These are phyloP conservation scores for Oleoguttula mirabilis DNA, from an alignment of 495 filamentous ascomycete genomes.

Conservation along the genomic window DNA sequence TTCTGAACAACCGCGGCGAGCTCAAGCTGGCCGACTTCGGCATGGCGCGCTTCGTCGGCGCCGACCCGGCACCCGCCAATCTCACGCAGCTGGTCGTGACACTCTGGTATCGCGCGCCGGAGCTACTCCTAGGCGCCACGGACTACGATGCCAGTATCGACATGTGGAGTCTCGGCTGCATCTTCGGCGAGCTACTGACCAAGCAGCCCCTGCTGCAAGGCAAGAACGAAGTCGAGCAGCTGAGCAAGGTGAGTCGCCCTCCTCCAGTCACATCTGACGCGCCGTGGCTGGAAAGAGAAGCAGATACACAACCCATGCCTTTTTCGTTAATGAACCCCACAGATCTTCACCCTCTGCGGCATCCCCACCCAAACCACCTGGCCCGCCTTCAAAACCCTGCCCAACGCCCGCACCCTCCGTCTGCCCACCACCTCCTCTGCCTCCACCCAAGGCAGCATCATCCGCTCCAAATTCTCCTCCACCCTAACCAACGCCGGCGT, in stretches of 20 bases:
- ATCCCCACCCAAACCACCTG: constrained; percentile 77
- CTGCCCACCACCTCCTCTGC: constrained; percentile 41
- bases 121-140: constrained; percentile 72
- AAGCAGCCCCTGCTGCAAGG: constrained; percentile 80
- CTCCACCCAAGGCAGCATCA: constrained; percentile 17
- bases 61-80: constrained; percentile 60
- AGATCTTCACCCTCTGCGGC: constrained; percentile 83
- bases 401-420: constrained; percentile 77
- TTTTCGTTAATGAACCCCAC: constrained; percentile 4
- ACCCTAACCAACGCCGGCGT: constrained; percentile 66
- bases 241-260: constrained; percentile 40
- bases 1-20: constrained; percentile 88
- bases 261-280: constrained; percentile 4
- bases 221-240: constrained; percentile 86
- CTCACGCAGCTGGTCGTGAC: constrained; percentile 93
- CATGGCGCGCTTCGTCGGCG: constrained; percentile 84
- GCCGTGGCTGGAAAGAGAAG: constrained; percentile 20
- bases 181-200: constrained; percentile 82
- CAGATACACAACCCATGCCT: not conserved
- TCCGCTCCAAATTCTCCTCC: constrained; percentile 70
- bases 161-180: constrained; percentile 93
- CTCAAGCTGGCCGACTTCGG: constrained; percentile 97
- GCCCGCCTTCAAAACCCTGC: constrained; percentile 77
- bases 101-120: constrained; percentile 90
- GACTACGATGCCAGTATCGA: constrained; percentile 71